Evolutionary conservation across 2,329 filamentous ascomycete species (phyloP).

Genomic region (Beauveria sp.): DNA sequence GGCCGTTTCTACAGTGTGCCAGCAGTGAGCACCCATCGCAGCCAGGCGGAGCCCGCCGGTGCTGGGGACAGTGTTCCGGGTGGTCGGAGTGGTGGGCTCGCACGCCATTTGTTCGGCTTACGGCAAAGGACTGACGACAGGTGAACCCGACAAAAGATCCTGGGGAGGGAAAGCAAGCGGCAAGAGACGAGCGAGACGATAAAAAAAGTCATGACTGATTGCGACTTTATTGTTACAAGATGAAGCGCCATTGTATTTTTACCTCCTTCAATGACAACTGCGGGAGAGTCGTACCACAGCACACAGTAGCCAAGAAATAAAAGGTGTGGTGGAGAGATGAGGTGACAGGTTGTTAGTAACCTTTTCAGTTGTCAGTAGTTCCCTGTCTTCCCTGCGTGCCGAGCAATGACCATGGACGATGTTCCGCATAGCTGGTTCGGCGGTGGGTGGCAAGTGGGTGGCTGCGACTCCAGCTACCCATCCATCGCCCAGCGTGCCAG

Average conservation of each 20-base stretch:
- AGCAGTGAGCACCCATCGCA: not conserved
- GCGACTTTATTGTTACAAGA: not conserved
- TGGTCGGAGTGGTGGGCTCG: conserved; percentile 1
- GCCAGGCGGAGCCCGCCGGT: not conserved
- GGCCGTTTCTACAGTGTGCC: not conserved
- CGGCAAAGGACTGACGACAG: not conserved
- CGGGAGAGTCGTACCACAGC: not conserved
- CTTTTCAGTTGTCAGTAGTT: too few species aligned
- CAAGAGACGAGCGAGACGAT: not conserved
- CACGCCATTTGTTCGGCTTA: conserved; percentile 1
- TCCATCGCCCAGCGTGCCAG: too few species aligned
- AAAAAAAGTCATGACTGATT: too few species aligned
- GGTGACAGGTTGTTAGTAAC: not conserved
- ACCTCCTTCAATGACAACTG: not conserved
- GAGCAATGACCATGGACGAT: not conserved
- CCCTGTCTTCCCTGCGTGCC: too few species aligned
- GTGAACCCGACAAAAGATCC: not conserved
- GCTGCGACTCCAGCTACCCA: too few species aligned
- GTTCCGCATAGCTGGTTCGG: conserved; percentile 8
- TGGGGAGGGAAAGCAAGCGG: not conserved
- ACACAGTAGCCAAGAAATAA: not conserved
- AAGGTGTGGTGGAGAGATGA: not conserved
- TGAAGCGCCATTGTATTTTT: not conserved
- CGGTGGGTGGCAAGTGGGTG: not conserved
- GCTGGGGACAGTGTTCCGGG: not conserved